Conservation (phyloP, 306 rosid species). For the Lithocarpus polystachyus region DNA sequence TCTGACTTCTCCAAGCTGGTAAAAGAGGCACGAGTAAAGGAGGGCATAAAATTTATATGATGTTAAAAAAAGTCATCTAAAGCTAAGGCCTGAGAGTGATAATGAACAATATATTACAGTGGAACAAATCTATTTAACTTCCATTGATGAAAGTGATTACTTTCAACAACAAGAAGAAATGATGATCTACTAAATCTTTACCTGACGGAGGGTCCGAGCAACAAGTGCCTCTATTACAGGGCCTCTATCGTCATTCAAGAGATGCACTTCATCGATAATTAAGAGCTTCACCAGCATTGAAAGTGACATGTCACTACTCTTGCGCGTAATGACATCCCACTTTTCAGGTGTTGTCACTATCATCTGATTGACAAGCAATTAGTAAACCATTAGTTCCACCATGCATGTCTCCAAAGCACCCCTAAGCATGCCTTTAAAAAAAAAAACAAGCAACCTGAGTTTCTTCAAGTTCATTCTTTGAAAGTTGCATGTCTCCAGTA, state of each 20-base stretch:
- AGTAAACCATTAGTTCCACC: slow-evolving; percentile 18
- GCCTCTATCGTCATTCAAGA: slow-evolving; percentile 94
- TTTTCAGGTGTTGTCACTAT: slow-evolving; percentile 99
- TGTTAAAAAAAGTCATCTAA: not conserved
- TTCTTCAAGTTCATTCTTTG: slow-evolving; percentile 90
- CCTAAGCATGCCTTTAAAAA: slow-evolving; percentile 15
- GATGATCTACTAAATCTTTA: slow-evolving; percentile 27
- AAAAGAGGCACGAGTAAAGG: not conserved
- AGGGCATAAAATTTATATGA: not conserved
- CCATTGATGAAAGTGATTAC: not conserved
- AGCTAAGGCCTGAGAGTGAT: not conserved
- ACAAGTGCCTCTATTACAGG: slow-evolving; percentile 98
- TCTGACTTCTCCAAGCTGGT: not conserved
- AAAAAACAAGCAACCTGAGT: slow-evolving; percentile 63
- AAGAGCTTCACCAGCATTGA: slow-evolving; percentile 94
- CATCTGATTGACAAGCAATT: slow-evolving; percentile 59
- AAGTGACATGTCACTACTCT: slow-evolving; percentile 97
- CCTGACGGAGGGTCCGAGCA: slow-evolving; percentile 97
- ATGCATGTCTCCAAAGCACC: slow-evolving; percentile 14
- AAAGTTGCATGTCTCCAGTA: slow-evolving; percentile 97
- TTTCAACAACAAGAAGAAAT: slow-evolving; percentile 9
- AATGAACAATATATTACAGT: not conserved
- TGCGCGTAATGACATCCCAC: slow-evolving; percentile 99
- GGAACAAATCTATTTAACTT: slow-evolving; percentile 7
- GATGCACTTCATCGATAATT: slow-evolving; percentile 96